Conservation (phyloP, 768 basidiomycete genomes). For the Hebeloma cylindrosporum region DNA sequence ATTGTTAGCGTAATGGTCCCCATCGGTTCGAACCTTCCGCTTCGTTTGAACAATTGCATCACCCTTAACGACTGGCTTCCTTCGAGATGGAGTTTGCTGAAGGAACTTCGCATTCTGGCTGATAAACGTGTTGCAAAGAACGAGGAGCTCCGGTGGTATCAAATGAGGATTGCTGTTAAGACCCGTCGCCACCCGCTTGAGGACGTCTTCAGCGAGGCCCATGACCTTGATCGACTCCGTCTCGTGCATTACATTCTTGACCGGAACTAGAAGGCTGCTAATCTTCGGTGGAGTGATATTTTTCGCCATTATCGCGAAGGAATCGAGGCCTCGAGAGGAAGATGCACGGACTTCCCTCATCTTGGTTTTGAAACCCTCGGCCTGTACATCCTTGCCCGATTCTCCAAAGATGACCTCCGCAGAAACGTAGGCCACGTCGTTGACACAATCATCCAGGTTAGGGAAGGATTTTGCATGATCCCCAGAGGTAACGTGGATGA, state of each 20-base stretch:
- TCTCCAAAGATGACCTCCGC: slow-evolving; percentile 93
- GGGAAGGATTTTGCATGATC: slow-evolving; percentile 55
- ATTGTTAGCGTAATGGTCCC: slow-evolving; percentile 79
- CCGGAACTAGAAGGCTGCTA: slow-evolving; percentile 71
- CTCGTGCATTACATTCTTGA: slow-evolving; percentile 83
- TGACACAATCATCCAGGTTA: slow-evolving; percentile 73
- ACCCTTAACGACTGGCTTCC: slow-evolving; percentile 40
- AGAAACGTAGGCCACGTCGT: slow-evolving; percentile 76
- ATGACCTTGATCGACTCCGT: slow-evolving; percentile 80
- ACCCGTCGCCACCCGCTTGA: slow-evolving; percentile 79
- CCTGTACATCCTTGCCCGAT: slow-evolving; percentile 83
- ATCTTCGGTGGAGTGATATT: slow-evolving; percentile 76
- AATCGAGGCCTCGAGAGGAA: slow-evolving; percentile 80
- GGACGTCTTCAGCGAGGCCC: slow-evolving; percentile 83
- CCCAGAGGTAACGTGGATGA: slow-evolving; percentile 74
- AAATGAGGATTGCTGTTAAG: slow-evolving; percentile 82
- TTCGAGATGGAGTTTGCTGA: slow-evolving; percentile 49
- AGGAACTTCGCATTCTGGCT: slow-evolving; percentile 89
- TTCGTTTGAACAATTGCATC: slow-evolving; percentile 79
- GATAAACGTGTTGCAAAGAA: slow-evolving; percentile 86
- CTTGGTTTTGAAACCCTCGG: slow-evolving; percentile 92
- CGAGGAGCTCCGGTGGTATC: slow-evolving; percentile 66
- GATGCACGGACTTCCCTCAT: slow-evolving; percentile 89
- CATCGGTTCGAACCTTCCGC: slow-evolving; percentile 52
- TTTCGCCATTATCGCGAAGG: slow-evolving; percentile 79